Conservation (phyloP, 495 filamentous ascomycete genomes). For the Penicillium silybi region DNA sequence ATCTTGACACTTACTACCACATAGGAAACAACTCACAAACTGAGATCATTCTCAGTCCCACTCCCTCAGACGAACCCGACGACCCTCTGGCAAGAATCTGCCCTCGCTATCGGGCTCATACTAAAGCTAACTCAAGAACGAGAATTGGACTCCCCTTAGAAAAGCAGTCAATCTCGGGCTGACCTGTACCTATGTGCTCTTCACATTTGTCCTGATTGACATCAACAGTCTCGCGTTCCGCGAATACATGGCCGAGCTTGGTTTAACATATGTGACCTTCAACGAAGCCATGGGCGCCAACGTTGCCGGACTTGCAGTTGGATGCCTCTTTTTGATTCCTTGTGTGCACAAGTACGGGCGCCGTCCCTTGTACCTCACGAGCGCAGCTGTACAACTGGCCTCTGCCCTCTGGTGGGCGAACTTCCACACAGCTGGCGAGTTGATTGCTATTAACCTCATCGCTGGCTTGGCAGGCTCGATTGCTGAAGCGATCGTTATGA, state of each 20-base stretch:
- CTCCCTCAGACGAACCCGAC: conserved; percentile 18
- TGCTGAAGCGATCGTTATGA: conserved; percentile 36
- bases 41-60: conserved; percentile 13
- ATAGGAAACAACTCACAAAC: not conserved
- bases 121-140: not conserved
- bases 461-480: conserved; percentile 28
- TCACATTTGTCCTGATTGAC: conserved; percentile 23
- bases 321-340: conserved; percentile 32
- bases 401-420: conserved; percentile 22
- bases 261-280: conserved; percentile 23
- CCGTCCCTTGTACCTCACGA: conserved; percentile 35
- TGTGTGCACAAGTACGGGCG: conserved; percentile 39
- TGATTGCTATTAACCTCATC: conserved; percentile 23
- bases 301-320: conserved; percentile 31
- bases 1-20: not conserved
- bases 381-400: conserved; percentile 24
- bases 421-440: conserved; percentile 23
- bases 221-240: conserved; percentile 27
- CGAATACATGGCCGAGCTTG: conserved; percentile 19
- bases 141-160: conserved; percentile 21
- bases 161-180: conserved; percentile 35
- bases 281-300: conserved; percentile 27
- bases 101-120: not conserved
- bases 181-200: conserved; percentile 29
- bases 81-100: conserved; percentile 15